Base-by-base conservation (phyloP, 352 stramenopile genomes). In the Globisporangium mamillatum region DNA sequence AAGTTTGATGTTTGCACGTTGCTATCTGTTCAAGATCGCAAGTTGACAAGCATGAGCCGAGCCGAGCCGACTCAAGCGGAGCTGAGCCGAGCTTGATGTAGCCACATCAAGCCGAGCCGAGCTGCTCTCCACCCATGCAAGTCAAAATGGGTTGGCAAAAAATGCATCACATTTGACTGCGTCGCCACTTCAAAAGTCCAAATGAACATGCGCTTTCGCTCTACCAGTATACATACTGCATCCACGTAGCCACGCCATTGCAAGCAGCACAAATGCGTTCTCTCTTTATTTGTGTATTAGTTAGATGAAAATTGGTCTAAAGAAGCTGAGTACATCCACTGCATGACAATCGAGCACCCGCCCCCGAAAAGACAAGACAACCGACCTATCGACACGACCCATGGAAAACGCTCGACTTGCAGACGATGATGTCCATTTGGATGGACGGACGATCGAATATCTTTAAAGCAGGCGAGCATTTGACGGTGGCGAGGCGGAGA, bases 31-130 rank as follows among this genome's bases (percentile, higher is more conserved):
- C 41, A 53, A 52, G 55, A 70, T 70, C 29, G 44, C 57, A 4
- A 41, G 20, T 24, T 56, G 63, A 68, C 14, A 38, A 32, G 36
- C 63, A 56, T 50, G 48, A 55, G 48, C 20, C 48, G n/a, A 55
- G 48, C 22, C 20, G 1, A 54, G 5, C 48, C 48, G 14, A 14
- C 3, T n/a, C 3, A 18, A 38, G 14, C 16, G 27, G 18, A 54
- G 58, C 58, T 32, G 44, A 67, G 25, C 62, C 29, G 20, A 58
- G 62, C 12, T 14, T 46, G 12, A 3, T 46, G 38, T 46, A 46
- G 38, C 38, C 38, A 46, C 16, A 46, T 46, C 38, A 46, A 46
- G 38, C 12, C 38, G 38, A 46, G 38, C 12, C 38, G 38, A 46
- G 38, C 38, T 16, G 12, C 38, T 14, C 12, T 46, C 38, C 12